Conservation (phyloP, 345 rosid species). For the Citrus medica region DNA sequence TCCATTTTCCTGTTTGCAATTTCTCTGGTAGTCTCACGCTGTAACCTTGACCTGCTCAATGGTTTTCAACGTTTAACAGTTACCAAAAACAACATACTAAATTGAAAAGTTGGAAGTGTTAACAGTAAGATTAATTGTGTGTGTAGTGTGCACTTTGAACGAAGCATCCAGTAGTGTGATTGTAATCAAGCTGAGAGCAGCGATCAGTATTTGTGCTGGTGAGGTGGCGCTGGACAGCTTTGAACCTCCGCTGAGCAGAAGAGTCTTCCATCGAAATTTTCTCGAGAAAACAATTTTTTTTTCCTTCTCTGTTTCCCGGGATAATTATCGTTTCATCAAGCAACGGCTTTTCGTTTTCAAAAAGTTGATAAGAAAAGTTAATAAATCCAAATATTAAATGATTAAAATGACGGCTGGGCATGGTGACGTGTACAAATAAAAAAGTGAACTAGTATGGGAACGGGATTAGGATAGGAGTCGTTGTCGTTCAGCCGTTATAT, state of each 20-base stretch:
- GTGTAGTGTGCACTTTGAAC: constrained; percentile 29
- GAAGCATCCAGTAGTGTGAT: constrained; percentile 44
- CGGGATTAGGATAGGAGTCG: background rate
- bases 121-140: background rate
- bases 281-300: background rate
- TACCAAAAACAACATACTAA: background rate
- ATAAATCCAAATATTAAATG: too few species aligned
- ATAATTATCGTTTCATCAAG: background rate
- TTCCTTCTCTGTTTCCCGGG: background rate
- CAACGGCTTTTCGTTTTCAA: background rate
- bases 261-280: constrained; percentile 21
- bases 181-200: constrained; percentile 24
- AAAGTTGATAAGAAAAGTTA: background rate
- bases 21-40: constrained; percentile 80
- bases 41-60: constrained; percentile 39
- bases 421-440: background rate
- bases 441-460: background rate
- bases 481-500: background rate
- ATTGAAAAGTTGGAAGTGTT: background rate
- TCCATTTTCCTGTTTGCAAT: constrained; percentile 74
- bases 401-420: background rate
- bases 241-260: constrained; percentile 62
- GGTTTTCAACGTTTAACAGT: background rate
- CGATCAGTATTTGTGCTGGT: constrained; percentile 21
- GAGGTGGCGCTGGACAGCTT: constrained; percentile 56